Conservation (phyloP, 352 stramenopile species). For the Phytophthora sansomeana region DNA sequence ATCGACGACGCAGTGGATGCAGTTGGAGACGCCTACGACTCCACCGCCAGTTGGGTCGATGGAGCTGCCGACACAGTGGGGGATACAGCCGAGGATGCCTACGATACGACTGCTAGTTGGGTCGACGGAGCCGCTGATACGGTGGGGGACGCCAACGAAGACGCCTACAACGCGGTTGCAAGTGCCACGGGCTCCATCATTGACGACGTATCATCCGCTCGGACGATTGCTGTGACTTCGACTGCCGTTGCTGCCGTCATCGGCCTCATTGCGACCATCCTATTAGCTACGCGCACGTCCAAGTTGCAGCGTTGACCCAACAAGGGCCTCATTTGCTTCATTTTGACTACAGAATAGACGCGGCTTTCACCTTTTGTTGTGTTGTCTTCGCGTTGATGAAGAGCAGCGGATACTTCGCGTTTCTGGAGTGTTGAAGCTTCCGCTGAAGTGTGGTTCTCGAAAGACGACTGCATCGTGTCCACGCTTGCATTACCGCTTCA, state of each 20-base stretch:
- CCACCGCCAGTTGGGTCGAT: constrained; percentile 30
- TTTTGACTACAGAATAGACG: constrained; percentile 14
- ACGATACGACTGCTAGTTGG: constrained; percentile 26
- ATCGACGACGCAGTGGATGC: constrained; percentile 34
- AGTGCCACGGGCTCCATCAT: constrained; percentile 33
- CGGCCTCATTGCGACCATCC: constrained; percentile 11
- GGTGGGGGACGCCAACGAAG: constrained; percentile 7
- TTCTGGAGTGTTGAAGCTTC: constrained; percentile 3
- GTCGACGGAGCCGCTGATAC: constrained; percentile 19
- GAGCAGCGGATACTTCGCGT: background rate
- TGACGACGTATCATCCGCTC: constrained; percentile 31
- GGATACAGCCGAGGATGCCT: constrained; percentile 19
- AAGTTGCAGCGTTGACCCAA: background rate
- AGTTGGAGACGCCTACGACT: constrained; percentile 30
- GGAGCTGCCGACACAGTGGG: constrained; percentile 24
- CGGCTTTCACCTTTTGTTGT: constrained; percentile 1
- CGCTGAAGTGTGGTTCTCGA: too few relatives aligned
- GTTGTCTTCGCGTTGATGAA: background rate
- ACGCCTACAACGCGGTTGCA: constrained; percentile 25
- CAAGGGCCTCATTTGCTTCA: background rate
- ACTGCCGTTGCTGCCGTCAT: constrained; percentile 6
- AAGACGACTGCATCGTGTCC: background rate
- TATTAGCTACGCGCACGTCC: constrained; percentile 14
- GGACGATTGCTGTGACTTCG: constrained; percentile 11
- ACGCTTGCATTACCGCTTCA: background rate